phyloP scores from a whole-genome alignment of 306 rosid species.

The Elaeagnus macrophylla region DNA sequence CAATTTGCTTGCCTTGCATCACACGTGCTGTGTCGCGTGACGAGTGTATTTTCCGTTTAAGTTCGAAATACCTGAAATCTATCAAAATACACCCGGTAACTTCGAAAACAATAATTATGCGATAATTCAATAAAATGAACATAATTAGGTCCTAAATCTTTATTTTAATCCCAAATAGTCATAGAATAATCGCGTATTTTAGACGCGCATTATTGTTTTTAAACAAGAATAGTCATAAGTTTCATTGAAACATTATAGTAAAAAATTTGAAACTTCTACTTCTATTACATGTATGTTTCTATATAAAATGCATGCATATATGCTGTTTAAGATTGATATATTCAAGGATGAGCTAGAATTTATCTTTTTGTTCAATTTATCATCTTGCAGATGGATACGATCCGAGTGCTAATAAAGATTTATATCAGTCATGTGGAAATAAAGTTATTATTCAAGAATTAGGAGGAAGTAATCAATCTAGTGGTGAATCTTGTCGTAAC shows the following conservation, averaged over 20 bases:
- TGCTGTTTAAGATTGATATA: conserved; percentile 4
- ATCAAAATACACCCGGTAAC: too few relatives aligned
- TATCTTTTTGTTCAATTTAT: conserved; percentile 9
- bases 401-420: conserved; percentile 24
- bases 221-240: too few relatives aligned
- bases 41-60: too few relatives aligned
- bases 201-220: too few relatives aligned
- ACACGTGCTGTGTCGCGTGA: too few relatives aligned
- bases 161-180: too few relatives aligned
- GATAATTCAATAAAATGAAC: too few relatives aligned
- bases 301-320: not conserved
- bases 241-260: not conserved
- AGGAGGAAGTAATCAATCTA: conserved; percentile 23
- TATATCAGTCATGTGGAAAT: conserved; percentile 21
- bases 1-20: too few relatives aligned
- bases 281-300: not conserved
- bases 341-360: conserved; percentile 14
- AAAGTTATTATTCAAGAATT: conserved; percentile 27
- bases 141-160: too few relatives aligned
- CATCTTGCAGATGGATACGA: conserved; percentile 34
- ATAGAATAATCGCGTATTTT: too few relatives aligned
- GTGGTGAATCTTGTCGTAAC: conserved; percentile 31
- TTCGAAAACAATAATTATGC: too few relatives aligned
- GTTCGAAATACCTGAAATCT: too few relatives aligned
- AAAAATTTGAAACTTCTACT: not conserved